Evolutionary conservation across 2,329 filamentous ascomycete species (phyloP), one percentile per base, ranked within the genome.

Genomic region (Coniochaeta sp.): DNA sequence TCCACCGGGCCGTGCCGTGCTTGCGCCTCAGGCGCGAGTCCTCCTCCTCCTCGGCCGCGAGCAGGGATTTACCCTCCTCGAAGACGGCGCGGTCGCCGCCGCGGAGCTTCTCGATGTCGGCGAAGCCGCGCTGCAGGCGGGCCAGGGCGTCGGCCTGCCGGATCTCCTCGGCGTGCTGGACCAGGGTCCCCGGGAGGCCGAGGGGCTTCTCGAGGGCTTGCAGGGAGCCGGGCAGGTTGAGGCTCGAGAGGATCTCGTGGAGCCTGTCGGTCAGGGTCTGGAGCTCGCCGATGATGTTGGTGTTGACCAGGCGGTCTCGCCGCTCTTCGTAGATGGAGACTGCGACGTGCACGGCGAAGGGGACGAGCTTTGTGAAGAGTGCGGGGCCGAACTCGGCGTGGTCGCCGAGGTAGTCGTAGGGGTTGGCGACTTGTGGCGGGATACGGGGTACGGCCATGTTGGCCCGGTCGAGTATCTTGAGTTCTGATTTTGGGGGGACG

Each of bases 121-220:
- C 87, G 63, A 98, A 90, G 6, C 90, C 91, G 59, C 87, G 84
- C 58, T 90, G 85, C 0, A 98, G 76, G 31, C 90, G 81, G 60
- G 89, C 86, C 34, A 96, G 78, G 0, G 91, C 93, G 68, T 96
- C 92, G 60, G 93, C 90, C 71, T 98, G 93, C 22, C 93, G 84
- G 57, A 99, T 89, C 70, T 98, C 95, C 70, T 98, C 93, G 0
- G 93, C 93, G 67, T 97, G 95, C 24, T 95, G 90, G 2, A 92
- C 84, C 1, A 99, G 76, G 17, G 86, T 90, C 0, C 91, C 90
- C 0, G 95, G 95, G 4, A 99, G 75, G 0, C 95, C 95, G 0
- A 99, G 80, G 0, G 95, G 95, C 71, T 97, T 98, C 71, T 99
- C 95, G 1, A 98, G 80, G 0, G 95, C 95, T 71, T 99, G 95